A percentile compares a stretch with the other conserved stretches of the same genome.
These are phyloP conservation scores for Delitschia confertaspora DNA, from an alignment of 495 filamentous ascomycete species.

Conservation along the genomic window DNA sequence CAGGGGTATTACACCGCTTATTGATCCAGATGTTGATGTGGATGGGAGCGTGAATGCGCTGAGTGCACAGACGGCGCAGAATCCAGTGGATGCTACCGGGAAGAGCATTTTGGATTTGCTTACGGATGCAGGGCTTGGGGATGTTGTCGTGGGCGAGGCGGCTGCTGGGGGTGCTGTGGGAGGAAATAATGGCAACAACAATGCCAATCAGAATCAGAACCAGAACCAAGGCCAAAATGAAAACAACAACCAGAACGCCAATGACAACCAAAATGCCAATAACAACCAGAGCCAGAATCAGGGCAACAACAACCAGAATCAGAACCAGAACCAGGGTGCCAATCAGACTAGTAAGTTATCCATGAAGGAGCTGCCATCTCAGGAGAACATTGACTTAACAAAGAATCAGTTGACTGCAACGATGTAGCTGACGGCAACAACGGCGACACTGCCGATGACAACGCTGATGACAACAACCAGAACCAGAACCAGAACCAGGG, in stretches of 20 bases:
- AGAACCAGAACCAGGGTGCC: background rate
- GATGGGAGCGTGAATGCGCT: slow-evolving; percentile 47
- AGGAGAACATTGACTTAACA: too few species aligned
- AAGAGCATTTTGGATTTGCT: slow-evolving; percentile 49
- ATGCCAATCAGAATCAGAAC: too few species aligned
- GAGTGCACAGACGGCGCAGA: slow-evolving; percentile 40
- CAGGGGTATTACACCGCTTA: slow-evolving; percentile 50
- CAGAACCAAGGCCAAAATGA: too few species aligned
- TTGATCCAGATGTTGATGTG: slow-evolving; percentile 49
- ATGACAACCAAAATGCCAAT: slow-evolving; percentile 1
- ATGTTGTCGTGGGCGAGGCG: slow-evolving; percentile 37
- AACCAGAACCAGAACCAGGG: background rate
- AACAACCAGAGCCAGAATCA: background rate
- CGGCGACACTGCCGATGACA: background rate
- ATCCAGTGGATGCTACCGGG: slow-evolving; percentile 45
- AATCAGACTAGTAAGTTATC: too few species aligned
- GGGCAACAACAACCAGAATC: background rate
- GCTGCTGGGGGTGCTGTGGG: slow-evolving; percentile 27
- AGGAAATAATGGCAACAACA: too few species aligned
- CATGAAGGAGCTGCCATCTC: too few species aligned
- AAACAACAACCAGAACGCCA: background rate
- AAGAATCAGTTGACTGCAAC: background rate
- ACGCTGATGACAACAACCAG: background rate
- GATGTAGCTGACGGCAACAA: background rate
- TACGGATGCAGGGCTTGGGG: slow-evolving; percentile 45